Evolutionary conservation across 352 stramenopile genomes (phyloP), one percentile per base, ranked within the genome.

Genomic region (Thalassiosira exigua): DNA sequence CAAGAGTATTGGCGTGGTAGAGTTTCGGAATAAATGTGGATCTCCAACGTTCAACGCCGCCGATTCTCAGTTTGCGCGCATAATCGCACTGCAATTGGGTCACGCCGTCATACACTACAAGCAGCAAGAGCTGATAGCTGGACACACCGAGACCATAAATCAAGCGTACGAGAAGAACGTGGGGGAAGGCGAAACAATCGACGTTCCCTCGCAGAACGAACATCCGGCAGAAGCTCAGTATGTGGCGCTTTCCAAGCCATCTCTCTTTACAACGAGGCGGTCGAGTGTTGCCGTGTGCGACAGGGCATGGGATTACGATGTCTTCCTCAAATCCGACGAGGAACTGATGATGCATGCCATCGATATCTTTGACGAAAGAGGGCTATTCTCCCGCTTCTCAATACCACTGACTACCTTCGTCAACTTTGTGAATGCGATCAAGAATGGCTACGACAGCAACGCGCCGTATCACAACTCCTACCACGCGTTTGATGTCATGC

Each of bases 401-500:
- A 75, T 84, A 79, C 58, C 69, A 76, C 66, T 82, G 79, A 67
- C 72, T 59, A 77, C 76, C 59, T 78, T 91, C 44, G 46, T 78
- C 11, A 82, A 86, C 44, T 91, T 87, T 78, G 46, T 90, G n/a
- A 64, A 61, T 9, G 64, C 72, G 52, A 80, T 91, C 32, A 82
- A 87, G 58, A 26, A 65, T 1, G 72, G 74, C 5, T 91, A 91
- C 59, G 62, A 81, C 36, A 58, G 29, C 2, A 66, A 66, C 21
- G 82, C 82, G 53, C 79, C 69, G 17, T 95, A 95, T 69, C 91
- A 95, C 72, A 95, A 95, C 64, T 79, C 69, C 11, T 79, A 87
- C 11, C 91, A 95, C 74, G 87, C 79, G 11, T 88, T 89, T 53
- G 91, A 95, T 83, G 91, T 95, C 3, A 78, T 87, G 36, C 88